A percentile compares a stretch with the other conserved stretches of the same genome.
phyloP scores from a whole-genome alignment of 2,329 filamentous ascomycete species.

The Colletotrichum tanaceti region DNA sequence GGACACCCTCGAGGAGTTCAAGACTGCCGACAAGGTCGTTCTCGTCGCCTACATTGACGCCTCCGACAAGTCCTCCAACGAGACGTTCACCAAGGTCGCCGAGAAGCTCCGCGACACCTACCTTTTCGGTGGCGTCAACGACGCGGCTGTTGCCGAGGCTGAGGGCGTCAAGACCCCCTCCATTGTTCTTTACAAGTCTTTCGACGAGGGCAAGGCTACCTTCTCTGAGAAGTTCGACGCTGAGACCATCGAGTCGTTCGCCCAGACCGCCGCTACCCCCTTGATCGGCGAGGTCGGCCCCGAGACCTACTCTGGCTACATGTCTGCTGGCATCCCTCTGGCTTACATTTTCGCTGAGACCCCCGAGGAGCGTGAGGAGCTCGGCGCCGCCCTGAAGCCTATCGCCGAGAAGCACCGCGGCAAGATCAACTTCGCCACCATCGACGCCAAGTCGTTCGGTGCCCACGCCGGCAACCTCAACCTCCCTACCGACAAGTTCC shows the following conservation, averaged over 20 bases:
- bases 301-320: constrained; percentile 96
- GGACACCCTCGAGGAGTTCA: constrained; percentile 93
- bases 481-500: constrained; percentile 94
- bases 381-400: constrained; percentile 82
- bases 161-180: constrained; percentile 90
- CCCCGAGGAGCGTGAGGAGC: constrained; percentile 84
- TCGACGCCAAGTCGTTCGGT: constrained; percentile 93
- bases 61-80: constrained; percentile 85
- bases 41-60: constrained; percentile 87
- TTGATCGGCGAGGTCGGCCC: constrained; percentile 96
- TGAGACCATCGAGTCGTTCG: constrained; percentile 83
- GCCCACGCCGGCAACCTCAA: constrained; percentile 97
- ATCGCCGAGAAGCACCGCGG: constrained; percentile 93
- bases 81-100: constrained; percentile 81
- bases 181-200: constrained; percentile 95
- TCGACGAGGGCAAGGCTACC: constrained; percentile 93
- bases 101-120: constrained; percentile 87
- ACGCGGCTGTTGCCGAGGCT: constrained; percentile 85
- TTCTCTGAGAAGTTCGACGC: constrained; percentile 85
- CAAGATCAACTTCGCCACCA: constrained; percentile 96
- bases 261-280: constrained; percentile 86
- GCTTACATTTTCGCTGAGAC: constrained; percentile 98
- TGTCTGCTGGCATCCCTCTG: constrained; percentile 86
- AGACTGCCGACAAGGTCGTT: constrained; percentile 97
- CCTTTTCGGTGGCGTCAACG: constrained; percentile 90